Conservation (phyloP, 495 filamentous ascomycete genomes). For the Trichoderma asperelloides region DNA sequence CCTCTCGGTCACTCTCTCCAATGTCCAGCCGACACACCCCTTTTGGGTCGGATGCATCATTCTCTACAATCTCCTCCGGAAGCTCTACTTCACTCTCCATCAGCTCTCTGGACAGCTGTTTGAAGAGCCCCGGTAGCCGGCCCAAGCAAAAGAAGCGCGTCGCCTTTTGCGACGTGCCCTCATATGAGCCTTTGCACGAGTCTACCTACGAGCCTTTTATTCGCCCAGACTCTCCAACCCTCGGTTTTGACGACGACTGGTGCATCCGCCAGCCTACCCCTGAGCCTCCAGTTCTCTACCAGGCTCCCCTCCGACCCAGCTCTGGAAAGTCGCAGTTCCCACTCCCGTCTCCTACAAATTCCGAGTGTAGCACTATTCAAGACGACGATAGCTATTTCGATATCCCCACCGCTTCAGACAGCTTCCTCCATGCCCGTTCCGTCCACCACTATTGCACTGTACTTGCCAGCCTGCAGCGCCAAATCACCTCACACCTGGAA, state of each 20-base stretch:
- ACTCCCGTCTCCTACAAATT: background rate
- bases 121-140: conserved; percentile 1
- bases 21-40: conserved; percentile 38
- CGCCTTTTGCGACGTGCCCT: conserved; percentile 31
- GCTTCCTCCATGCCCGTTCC: conserved; percentile 30
- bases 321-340: background rate
- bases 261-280: background rate
- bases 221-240: conserved; percentile 37
- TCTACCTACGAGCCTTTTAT: conserved; percentile 32
- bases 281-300: conserved; percentile 14
- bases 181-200: background rate
- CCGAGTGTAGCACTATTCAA: conserved; percentile 8
- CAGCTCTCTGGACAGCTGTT: conserved; percentile 29
- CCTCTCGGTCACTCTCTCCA: conserved; percentile 27
- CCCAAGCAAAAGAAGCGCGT: conserved; percentile 40
- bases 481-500: conserved; percentile 31
- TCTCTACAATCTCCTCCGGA: conserved; percentile 31
- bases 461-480: conserved; percentile 29
- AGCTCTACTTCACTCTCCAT: conserved; percentile 34
- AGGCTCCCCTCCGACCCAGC: background rate
- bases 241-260: conserved; percentile 33
- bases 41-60: conserved; percentile 33
- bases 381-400: conserved; percentile 19
- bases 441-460: conserved; percentile 34
- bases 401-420: conserved; percentile 9